phyloP scores from a whole-genome alignment of 2,329 filamentous ascomycete species.

The Fusarium compactum region DNA sequence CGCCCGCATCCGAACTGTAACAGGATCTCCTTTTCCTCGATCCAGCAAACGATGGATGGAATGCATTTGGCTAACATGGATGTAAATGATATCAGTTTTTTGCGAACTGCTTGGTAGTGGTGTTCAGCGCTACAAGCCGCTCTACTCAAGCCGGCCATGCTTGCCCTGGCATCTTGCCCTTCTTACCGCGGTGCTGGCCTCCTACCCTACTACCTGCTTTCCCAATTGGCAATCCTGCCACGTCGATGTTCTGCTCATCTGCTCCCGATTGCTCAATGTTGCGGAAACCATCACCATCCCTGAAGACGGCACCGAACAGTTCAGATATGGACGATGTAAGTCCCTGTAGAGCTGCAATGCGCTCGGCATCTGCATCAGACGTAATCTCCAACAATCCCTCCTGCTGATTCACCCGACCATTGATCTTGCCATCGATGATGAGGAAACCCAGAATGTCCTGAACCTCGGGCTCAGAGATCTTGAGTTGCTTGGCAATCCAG shows the following conservation, averaged over 20 bases:
- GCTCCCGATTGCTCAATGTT: slow-evolving; percentile 41
- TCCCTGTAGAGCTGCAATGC: slow-evolving; percentile 77
- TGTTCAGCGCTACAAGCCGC: not conserved
- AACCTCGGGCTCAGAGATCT: slow-evolving; percentile 86
- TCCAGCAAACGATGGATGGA: slow-evolving; percentile 12
- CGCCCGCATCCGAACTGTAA: slow-evolving; percentile 22
- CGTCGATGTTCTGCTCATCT: slow-evolving; percentile 50
- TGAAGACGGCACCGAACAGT: slow-evolving; percentile 79
- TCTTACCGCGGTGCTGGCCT: slow-evolving; percentile 36
- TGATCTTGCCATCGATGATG: slow-evolving; percentile 89
- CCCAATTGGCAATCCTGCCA: slow-evolving; percentile 40
- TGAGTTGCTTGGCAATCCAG: slow-evolving; percentile 90
- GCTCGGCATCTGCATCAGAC: slow-evolving; percentile 77
- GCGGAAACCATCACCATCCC: slow-evolving; percentile 79
- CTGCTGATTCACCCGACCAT: slow-evolving; percentile 90
- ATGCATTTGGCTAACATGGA: slow-evolving; percentile 3
- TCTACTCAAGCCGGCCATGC: slow-evolving; percentile 13
- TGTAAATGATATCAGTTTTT: not conserved
- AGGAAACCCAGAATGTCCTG: slow-evolving; percentile 96
- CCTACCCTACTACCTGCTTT: slow-evolving; percentile 20
- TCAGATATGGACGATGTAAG: slow-evolving; percentile 78
- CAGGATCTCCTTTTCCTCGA: slow-evolving; percentile 27
- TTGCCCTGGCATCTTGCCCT: slow-evolving; percentile 33
- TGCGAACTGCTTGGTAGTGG: not conserved
- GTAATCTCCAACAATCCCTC: slow-evolving; percentile 85